A percentile compares a stretch with the other conserved stretches of the same genome.
Conservation (phyloP, 2,329 filamentous ascomycete genomes). For the Apiospora pterosperma region DNA sequence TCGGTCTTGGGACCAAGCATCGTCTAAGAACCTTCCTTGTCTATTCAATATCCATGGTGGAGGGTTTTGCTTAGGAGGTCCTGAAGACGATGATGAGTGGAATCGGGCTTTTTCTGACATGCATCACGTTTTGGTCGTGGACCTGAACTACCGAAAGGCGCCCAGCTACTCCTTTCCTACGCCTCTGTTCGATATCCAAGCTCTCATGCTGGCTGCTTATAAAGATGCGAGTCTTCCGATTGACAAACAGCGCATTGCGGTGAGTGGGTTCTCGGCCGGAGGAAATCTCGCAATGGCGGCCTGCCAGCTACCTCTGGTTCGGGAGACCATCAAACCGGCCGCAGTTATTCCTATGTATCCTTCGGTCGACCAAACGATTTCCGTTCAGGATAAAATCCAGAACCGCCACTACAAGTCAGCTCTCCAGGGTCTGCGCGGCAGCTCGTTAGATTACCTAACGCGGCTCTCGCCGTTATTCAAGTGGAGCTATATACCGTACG, state of each 20-base stretch:
- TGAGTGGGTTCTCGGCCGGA: conserved; percentile 44
- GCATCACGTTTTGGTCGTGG: conserved; percentile 38
- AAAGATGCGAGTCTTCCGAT: conserved; percentile 37
- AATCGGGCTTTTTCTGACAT: conserved; percentile 34
- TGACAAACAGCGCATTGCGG: conserved; percentile 33
- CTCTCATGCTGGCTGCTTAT: conserved; percentile 34
- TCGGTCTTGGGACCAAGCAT: conserved; percentile 21
- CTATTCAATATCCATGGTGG: conserved; percentile 43
- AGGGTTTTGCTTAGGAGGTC: conserved; percentile 35
- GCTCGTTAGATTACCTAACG: conserved; percentile 22
- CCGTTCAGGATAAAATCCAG: conserved; percentile 23
- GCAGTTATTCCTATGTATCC: conserved; percentile 36
- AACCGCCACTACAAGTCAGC: conserved; percentile 33
- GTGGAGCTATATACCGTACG: conserved; percentile 38
- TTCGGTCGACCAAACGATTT: conserved; percentile 35
- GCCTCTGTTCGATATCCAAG: conserved; percentile 36
- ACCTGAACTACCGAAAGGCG: conserved; percentile 40
- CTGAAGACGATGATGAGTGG: conserved; percentile 35
- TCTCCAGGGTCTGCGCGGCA: conserved; percentile 23
- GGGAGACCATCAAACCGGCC: conserved; percentile 25
- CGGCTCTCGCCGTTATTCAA: conserved; percentile 29
- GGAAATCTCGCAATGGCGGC: conserved; percentile 37
- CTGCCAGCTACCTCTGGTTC: conserved; percentile 33
- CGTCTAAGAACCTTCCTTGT: conserved; percentile 28
- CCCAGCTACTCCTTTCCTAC: conserved; percentile 37